Percentiles rank a stretch among this genome's conserved stretches.
These are phyloP conservation scores for Danielozyma ontarioensis DNA, from an alignment of 805 yeast genomes.

Conservation along the genomic window DNA sequence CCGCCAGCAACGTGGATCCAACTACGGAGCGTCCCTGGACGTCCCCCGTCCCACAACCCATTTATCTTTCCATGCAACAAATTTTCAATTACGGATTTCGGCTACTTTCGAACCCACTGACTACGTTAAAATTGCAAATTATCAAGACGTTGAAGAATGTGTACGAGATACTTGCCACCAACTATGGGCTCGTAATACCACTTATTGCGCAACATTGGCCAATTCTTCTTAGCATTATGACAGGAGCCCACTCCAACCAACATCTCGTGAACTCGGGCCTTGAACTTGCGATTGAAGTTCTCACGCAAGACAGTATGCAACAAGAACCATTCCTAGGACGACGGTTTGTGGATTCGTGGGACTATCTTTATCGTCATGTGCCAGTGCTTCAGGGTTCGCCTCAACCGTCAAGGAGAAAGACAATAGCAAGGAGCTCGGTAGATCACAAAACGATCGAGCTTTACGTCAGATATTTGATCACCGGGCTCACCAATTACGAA, in stretches of 20 bases:
- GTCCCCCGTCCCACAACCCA: slow-evolving; percentile 57
- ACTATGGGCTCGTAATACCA: slow-evolving; percentile 27
- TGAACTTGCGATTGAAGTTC: slow-evolving; percentile 20
- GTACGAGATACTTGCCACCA: slow-evolving; percentile 28
- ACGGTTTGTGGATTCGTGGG: slow-evolving; percentile 47
- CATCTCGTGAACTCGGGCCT: slow-evolving; percentile 16
- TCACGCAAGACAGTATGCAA: slow-evolving; percentile 27
- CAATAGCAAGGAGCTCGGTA: slow-evolving; percentile 10
- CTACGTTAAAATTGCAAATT: slow-evolving; percentile 50
- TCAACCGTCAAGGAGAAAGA: slow-evolving; percentile 1
- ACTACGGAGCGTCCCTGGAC: slow-evolving; percentile 48
- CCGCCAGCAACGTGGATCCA: slow-evolving; percentile 12
- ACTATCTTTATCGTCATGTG: slow-evolving; percentile 5
- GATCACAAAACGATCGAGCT: slow-evolving; percentile 17
- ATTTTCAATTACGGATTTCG: slow-evolving; percentile 68
- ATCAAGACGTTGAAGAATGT: slow-evolving; percentile 37
- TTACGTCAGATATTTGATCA: slow-evolving; percentile 24
- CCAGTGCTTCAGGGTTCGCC: neutral
- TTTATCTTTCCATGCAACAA: slow-evolving; percentile 55
- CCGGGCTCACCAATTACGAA: slow-evolving; percentile 36
- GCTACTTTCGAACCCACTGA: slow-evolving; percentile 61
- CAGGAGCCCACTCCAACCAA: slow-evolving; percentile 13
- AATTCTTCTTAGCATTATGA: slow-evolving; percentile 14
- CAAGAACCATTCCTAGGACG: slow-evolving; percentile 44
- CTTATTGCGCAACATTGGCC: slow-evolving; percentile 32